phyloP scores from a whole-genome alignment of 2,329 filamentous ascomycete genomes.

The Paecilomyces formosus region DNA sequence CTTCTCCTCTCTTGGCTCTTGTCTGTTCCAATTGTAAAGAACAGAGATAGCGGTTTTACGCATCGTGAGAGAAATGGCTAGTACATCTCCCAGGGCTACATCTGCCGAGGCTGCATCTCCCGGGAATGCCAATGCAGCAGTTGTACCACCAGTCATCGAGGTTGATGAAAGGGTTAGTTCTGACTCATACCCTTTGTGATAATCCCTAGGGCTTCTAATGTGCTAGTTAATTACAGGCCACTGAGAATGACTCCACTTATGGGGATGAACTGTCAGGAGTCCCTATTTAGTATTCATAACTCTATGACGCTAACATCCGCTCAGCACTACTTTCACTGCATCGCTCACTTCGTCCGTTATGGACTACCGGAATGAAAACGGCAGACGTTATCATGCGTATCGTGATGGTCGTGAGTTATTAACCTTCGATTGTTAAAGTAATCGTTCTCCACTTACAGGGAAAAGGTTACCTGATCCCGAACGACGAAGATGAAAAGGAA shows the following conservation, averaged over 20 bases:
- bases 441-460: not conserved
- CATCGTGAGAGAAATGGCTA: not conserved
- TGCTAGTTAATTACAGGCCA: not conserved
- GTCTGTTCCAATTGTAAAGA: not conserved
- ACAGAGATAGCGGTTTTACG: not conserved
- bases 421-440: too few relatives aligned
- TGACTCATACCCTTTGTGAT: not conserved
- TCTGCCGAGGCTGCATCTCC: not conserved
- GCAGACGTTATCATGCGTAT: slow-evolving; percentile 27
- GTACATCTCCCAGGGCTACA: not conserved
- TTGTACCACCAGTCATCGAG: not conserved
- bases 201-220: not conserved
- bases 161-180: not conserved
- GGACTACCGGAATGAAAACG: slow-evolving; percentile 23
- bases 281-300: not conserved
- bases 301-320: not conserved
- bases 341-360: slow-evolving; percentile 1
- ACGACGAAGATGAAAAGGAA: slow-evolving; percentile 1
- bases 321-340: not conserved
- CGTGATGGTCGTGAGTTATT: slow-evolving; percentile 1
- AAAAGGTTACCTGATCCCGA: slow-evolving; percentile 6
- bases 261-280: not conserved
- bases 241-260: slow-evolving; percentile 1
- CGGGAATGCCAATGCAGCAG: not conserved
- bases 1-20: not conserved